Conservation (phyloP, 176 grass and related monocot species). For the Saccharum spontaneum region DNA sequence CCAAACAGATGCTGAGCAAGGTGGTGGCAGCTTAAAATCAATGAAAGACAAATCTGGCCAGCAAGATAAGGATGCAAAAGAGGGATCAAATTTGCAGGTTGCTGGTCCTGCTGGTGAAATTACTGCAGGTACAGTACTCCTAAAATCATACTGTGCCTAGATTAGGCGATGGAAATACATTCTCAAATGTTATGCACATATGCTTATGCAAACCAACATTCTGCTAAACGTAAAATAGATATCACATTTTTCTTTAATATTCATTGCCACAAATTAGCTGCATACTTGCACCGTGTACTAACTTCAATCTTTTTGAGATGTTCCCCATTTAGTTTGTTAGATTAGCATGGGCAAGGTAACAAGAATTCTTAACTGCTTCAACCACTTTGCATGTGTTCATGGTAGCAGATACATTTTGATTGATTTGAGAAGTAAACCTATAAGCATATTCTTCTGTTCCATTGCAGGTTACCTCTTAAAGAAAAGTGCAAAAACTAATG, state of each 20-base stretch:
- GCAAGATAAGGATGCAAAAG: slow-evolving; percentile 81
- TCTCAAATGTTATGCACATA: background rate
- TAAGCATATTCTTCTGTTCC: background rate
- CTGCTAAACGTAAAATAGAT: slow-evolving; percentile 12
- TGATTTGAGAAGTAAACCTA: slow-evolving; percentile 2
- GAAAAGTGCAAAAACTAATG: slow-evolving; percentile 91
- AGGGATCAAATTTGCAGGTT: slow-evolving; percentile 76
- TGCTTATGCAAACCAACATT: slow-evolving; percentile 16
- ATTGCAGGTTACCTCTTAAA: slow-evolving; percentile 80
- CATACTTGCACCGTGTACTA: background rate
- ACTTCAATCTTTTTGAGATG: background rate
- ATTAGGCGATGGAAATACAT: slow-evolving; percentile 2
- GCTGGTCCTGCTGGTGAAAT: slow-evolving; percentile 84
- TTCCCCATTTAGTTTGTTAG: background rate
- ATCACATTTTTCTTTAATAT: background rate
- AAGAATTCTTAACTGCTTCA: background rate
- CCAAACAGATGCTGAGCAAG: slow-evolving; percentile 61
- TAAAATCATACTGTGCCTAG: slow-evolving; percentile 21
- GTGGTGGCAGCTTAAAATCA: slow-evolving; percentile 60
- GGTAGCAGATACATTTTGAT: background rate
- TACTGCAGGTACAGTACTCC: slow-evolving; percentile 64
- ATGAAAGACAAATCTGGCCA: slow-evolving; percentile 78
- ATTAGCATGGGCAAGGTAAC: background rate
- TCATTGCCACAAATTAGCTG: background rate
- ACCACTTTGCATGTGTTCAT: background rate